Percentiles rank a stretch among this genome's conserved stretches.
phyloP scores from a whole-genome alignment of 2,329 filamentous ascomycete species.

The Aspergillus clavatus region DNA sequence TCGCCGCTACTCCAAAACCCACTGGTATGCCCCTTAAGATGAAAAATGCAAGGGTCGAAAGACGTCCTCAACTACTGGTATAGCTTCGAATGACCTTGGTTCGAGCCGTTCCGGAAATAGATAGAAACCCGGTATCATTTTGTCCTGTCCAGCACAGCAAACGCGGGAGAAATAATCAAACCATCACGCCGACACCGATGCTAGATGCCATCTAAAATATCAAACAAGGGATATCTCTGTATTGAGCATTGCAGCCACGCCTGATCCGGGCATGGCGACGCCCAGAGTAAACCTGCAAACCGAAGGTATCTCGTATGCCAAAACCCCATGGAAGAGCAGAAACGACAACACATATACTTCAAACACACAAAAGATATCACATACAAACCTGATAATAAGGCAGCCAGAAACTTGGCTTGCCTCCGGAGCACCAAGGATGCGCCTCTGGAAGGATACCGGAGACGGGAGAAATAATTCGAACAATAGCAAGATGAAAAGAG shows the following conservation, averaged over 20 bases:
- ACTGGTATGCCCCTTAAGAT: too few species aligned
- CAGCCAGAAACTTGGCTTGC: slow-evolving; percentile 1
- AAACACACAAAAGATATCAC: slow-evolving; percentile 1
- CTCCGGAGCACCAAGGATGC: background rate
- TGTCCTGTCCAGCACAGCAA: background rate
- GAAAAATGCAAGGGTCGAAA: too few species aligned
- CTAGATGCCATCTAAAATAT: slow-evolving; percentile 3
- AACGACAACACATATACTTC: background rate
- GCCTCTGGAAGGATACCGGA: slow-evolving; percentile 3
- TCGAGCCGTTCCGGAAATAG: too few species aligned
- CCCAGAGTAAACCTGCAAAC: slow-evolving; percentile 1
- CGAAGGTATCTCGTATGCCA: slow-evolving; percentile 13
- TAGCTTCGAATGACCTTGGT: too few species aligned
- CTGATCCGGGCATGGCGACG: background rate
- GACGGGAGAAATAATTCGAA: slow-evolving; percentile 3
- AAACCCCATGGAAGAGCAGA: slow-evolving; percentile 1
- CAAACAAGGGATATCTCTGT: slow-evolving; percentile 4
- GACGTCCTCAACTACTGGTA: too few species aligned
- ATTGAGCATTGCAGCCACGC: background rate
- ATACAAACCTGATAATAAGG: slow-evolving; percentile 19
- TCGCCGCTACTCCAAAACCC: background rate
- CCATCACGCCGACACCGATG: slow-evolving; percentile 4
- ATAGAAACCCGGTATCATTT: background rate
- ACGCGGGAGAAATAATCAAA: background rate
- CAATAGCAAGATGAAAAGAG: background rate